Evolutionary conservation across 805 yeast genomes (phyloP), one percentile per base, ranked within the genome.

Genomic region (Schizosaccharomyces octosporus): DNA sequence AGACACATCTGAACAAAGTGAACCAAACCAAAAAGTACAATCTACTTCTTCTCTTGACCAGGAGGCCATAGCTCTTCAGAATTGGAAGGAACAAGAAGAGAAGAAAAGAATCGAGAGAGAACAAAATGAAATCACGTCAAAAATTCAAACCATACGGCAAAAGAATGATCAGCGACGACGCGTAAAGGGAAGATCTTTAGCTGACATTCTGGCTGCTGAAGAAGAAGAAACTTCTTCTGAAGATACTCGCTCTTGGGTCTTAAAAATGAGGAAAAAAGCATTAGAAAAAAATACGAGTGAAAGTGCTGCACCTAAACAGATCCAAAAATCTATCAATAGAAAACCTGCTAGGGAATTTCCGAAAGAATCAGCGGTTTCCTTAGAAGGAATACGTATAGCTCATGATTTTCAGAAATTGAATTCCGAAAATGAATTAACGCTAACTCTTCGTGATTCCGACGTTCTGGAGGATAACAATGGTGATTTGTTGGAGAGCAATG

Each of bases 381-480:
- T 74, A 7, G 66, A 71, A 5, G 74, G 73, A 0, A 55, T 78
- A 17, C 72, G 72, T 48, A 72, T 82, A 2, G 78, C 75, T 0
- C 85, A 81, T 67, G 69, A 70, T 42, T 48, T 72, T 11, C 67
- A 67, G n/a, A 76, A 76, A n/a, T 66, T 81, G 11, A 65, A 66
- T 2, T 66, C 68, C 15, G 65, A 76, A 1, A 65, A 71, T n/a
- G 73, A 75, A 5, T 78, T 74, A 0, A 72, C 83, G 2, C 71
- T 85, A 61, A 84, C 88, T 0, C 71, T 84, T 60, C 76, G 79
- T 59, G 86, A 82, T 64, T 65, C 68, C n/a, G 69, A 70, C 27
- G 65, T 67, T 17, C 59, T 67, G 42, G 75, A 67, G 32, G 11
- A 17, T 9, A 67, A 67, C 11, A 62, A 43, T 72, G 77, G 72